These are phyloP conservation scores for Hyphopichia burtonii DNA, from an alignment of 1,139 yeast species.

Conservation along the genomic window DNA sequence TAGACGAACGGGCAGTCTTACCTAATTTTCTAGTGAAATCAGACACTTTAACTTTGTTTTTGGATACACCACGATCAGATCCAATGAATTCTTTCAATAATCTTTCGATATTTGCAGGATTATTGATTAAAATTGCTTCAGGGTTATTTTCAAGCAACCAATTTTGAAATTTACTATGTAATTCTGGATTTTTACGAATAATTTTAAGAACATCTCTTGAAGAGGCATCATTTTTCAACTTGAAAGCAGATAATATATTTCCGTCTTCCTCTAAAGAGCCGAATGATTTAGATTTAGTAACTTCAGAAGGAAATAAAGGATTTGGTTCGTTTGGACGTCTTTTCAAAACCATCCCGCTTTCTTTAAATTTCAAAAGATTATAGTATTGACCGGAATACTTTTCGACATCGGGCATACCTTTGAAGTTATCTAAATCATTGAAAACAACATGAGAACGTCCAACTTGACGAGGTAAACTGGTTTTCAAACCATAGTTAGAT, in stretches of 20 bases:
- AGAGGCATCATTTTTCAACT: constrained; percentile 25
- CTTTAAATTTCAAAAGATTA: constrained; percentile 44
- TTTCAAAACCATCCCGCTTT: constrained; percentile 38
- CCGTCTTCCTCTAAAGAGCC: constrained; percentile 17
- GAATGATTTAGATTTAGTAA: constrained; percentile 17
- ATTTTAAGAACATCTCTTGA: constrained; percentile 26
- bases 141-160: constrained; percentile 40
- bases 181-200: constrained; percentile 32
- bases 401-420: constrained; percentile 50
- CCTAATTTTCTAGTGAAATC: constrained; percentile 21
- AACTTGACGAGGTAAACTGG: constrained; percentile 43
- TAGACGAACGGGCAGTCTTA: constrained; percentile 8
- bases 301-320: constrained; percentile 32
- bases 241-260: constrained; percentile 31
- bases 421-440: constrained; percentile 44
- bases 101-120: constrained; percentile 16
- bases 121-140: constrained; percentile 22
- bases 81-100: constrained; percentile 29
- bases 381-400: constrained; percentile 41
- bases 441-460: constrained; percentile 43
- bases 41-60: constrained; percentile 17
- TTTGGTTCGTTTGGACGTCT: constrained; percentile 28
- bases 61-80: constrained; percentile 16
- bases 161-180: constrained; percentile 29
- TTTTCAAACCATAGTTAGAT: constrained; percentile 45